A percentile compares a stretch with the other conserved stretches of the same genome.
phyloP scores from a whole-genome alignment of 169 alveolate species.

The Cryptosporidium xiaoi region DNA sequence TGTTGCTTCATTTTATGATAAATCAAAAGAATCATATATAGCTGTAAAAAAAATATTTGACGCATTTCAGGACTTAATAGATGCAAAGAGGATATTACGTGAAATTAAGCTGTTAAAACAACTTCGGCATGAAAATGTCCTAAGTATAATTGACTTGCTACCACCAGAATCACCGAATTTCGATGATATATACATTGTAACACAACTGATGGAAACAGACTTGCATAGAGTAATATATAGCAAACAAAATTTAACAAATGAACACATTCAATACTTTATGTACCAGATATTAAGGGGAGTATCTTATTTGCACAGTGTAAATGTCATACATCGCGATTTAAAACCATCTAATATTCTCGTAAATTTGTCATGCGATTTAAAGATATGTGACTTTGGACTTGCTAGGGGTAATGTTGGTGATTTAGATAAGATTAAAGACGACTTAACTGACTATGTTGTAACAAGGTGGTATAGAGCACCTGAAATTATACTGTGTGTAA shows the following conservation, averaged over 20 bases:
- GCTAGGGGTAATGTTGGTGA: slow-evolving; percentile 86
- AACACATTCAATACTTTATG: slow-evolving; percentile 90
- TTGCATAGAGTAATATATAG: slow-evolving; percentile 92
- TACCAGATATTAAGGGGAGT: slow-evolving; percentile 87
- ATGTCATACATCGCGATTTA: slow-evolving; percentile 87
- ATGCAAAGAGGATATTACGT: slow-evolving; percentile 89
- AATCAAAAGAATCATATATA: slow-evolving; percentile 76
- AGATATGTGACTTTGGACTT: slow-evolving; percentile 89
- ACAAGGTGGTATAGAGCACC: slow-evolving; percentile 97
- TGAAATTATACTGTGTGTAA: slow-evolving; percentile 89
- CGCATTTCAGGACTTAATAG: slow-evolving; percentile 89
- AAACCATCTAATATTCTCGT: slow-evolving; percentile 86
- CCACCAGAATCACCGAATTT: slow-evolving; percentile 86
- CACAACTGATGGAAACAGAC: slow-evolving; percentile 93
- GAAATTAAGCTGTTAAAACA: slow-evolving; percentile 88
- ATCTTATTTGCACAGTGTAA: slow-evolving; percentile 86
- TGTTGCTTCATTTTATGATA: slow-evolving; percentile 80
- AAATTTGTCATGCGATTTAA: slow-evolving; percentile 87
- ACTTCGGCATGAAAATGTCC: slow-evolving; percentile 85
- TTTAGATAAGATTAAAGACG: slow-evolving; percentile 72
- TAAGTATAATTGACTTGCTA: slow-evolving; percentile 82
- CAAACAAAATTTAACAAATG: slow-evolving; percentile 89
- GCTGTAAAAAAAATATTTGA: slow-evolving; percentile 89
- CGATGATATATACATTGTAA: slow-evolving; percentile 88
- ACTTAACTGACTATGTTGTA: slow-evolving; percentile 85